A percentile compares a stretch with the other conserved stretches of the same genome.
These are phyloP conservation scores for Globisporangium radiosum DNA, from an alignment of 352 stramenopile genomes.

Conservation along the genomic window DNA sequence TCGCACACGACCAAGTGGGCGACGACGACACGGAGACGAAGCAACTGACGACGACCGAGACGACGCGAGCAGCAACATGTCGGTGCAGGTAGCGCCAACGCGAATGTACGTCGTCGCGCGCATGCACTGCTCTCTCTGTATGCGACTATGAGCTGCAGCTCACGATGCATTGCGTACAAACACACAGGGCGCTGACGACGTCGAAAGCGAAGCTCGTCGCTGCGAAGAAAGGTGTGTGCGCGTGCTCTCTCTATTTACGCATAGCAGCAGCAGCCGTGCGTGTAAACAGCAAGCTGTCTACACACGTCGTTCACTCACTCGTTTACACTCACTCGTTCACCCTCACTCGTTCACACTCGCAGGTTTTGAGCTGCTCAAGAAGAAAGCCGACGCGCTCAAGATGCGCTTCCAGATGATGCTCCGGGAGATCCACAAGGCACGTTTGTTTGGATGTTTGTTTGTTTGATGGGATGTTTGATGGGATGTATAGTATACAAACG, in stretches of 20 bases:
- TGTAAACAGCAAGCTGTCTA: background rate
- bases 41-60: background rate
- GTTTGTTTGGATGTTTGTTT: background rate
- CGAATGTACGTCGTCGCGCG: slow-evolving; percentile 50
- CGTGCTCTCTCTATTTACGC: background rate
- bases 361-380: slow-evolving; percentile 90
- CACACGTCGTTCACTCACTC: slow-evolving; percentile 1
- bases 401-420: slow-evolving; percentile 90
- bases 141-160: no score
- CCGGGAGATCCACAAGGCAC: slow-evolving; percentile 81
- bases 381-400: slow-evolving; percentile 99
- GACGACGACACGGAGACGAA: no score
- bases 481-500: background rate
- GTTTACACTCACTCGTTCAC: background rate
- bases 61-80: slow-evolving; percentile 20
- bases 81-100: slow-evolving; percentile 64
- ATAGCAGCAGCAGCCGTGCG: background rate
- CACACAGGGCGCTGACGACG: slow-evolving; percentile 68
- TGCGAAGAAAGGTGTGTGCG: slow-evolving; percentile 73
- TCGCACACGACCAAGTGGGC: no score
- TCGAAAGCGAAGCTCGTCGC: slow-evolving; percentile 80
- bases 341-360: background rate
- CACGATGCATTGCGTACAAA: background rate
- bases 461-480: no score
- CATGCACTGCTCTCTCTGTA: background rate